These are phyloP conservation scores for Akanthomyces lecanii DNA, from an alignment of 2,329 filamentous ascomycete species.

Conservation along the genomic window DNA sequence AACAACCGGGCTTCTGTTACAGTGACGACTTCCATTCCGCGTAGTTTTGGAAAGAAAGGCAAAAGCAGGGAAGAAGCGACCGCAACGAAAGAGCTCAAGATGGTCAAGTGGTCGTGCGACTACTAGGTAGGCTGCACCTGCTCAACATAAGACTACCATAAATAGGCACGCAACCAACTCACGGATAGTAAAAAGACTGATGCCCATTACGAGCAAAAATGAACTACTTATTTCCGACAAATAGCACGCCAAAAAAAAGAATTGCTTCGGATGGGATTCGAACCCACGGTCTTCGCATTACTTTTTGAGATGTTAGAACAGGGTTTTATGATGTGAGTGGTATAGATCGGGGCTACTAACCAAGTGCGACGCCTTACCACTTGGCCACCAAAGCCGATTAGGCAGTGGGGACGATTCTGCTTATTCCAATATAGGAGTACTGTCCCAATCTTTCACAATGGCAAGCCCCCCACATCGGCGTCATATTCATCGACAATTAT, in stretches of 20 bases:
- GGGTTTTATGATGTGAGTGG: not conserved
- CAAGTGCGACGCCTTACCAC: slow-evolving; percentile 19
- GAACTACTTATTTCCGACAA: not conserved
- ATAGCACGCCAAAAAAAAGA: not conserved
- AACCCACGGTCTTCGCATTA: slow-evolving; percentile 19
- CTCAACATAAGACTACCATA: too few relatives aligned
- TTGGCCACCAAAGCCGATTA: slow-evolving; percentile 18
- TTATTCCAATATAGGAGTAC: not conserved
- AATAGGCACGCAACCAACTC: too few relatives aligned
- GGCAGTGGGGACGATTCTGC: not conserved
- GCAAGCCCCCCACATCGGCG: not conserved
- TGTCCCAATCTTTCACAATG: not conserved
- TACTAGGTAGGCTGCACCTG: too few relatives aligned
- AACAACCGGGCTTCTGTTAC: too few relatives aligned
- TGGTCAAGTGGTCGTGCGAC: too few relatives aligned
- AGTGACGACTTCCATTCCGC: too few relatives aligned
- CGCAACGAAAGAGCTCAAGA: too few relatives aligned
- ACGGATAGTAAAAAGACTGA: too few relatives aligned
- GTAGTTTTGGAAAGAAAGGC: too few relatives aligned
- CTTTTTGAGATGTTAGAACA: slow-evolving; percentile 8
- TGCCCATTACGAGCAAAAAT: not conserved
- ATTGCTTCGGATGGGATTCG: slow-evolving; percentile 18
- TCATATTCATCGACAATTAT: not conserved
- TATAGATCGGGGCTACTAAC: not conserved
- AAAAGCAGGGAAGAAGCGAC: too few relatives aligned